Base-by-base conservation (phyloP, 805 yeast genomes). In the Wickerhamiella sorbophila region DNA sequence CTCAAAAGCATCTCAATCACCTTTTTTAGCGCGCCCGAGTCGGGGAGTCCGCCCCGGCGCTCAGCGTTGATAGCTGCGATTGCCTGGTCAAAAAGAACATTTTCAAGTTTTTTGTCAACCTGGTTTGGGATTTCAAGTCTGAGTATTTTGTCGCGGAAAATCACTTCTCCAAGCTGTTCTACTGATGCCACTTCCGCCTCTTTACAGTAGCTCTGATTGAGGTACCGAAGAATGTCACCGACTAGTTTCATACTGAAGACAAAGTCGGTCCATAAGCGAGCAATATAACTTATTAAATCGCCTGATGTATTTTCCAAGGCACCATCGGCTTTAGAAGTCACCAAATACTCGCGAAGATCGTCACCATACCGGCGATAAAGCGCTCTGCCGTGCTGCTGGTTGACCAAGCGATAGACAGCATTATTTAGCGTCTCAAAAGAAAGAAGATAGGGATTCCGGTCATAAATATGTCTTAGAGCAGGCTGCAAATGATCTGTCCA, bases 211-310 rank as follows among this genome's bases (percentile, higher is more conserved):
- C 47, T 41, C 5, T 52, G 45, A 27, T 52, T 48, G 18, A 52
- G 43, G 19, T 53, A 53, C 48, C 50, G 45, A 45, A 53, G 49
- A n/a, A 53, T 41, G 37, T 53, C 55, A 14, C 44, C 39, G 17
- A 52, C 42, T 14, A 42, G 38, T 1, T 31, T 18, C 38, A 52
- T 31, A 9, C 52, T 45, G 24, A 39, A 18, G 9, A 40, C 39
- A 20, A 37, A 47, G 5, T 43, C 34, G 19, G 36, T 29, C 56
- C 56, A 53, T 22, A 35, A 5, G 14, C 21, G 18, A 24, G 47
- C 40, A 5, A 49, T 17, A 1, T 36, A 19, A 10, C 16, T 40
- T 6, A 51, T 18, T 26, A 47, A n/a, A 20, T 44, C 40, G 4
- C 29, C 38, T 9, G 33, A 9, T 9, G 14, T 24, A 5, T 20